These are phyloP conservation scores for Gloeopeniophorella convolvens DNA, from an alignment of 768 basidiomycete genomes.

Conservation along the genomic window DNA sequence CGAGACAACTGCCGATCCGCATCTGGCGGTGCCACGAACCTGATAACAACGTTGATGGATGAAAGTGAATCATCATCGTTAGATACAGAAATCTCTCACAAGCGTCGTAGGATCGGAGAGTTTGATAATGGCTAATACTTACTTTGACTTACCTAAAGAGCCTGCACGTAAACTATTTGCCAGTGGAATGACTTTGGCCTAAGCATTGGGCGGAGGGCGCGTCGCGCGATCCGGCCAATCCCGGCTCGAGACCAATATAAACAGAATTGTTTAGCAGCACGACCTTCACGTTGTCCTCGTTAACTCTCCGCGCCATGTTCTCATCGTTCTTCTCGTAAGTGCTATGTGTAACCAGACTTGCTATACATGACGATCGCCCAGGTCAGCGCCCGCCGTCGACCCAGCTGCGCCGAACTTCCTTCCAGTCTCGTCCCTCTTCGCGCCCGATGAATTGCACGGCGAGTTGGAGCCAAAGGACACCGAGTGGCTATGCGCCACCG, in stretches of 20 bases:
- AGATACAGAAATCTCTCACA: neutral
- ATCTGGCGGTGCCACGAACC: neutral
- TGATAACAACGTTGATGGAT: neutral
- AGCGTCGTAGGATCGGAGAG: constrained; percentile 9
- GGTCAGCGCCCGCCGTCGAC: constrained; percentile 52
- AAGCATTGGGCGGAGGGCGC: no score
- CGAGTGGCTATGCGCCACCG: constrained; percentile 75
- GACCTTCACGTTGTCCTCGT: constrained; percentile 1
- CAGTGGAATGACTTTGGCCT: no score
- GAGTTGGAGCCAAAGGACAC: constrained; percentile 68
- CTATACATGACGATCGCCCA: constrained; percentile 25
- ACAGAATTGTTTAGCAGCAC: neutral
- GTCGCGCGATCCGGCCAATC: constrained; percentile 1
- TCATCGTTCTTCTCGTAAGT: constrained; percentile 75
- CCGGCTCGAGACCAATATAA: constrained; percentile 4
- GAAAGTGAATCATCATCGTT: neutral
- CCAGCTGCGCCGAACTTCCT: constrained; percentile 74
- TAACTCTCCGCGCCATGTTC: constrained; percentile 59
- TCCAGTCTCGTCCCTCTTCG: constrained; percentile 61
- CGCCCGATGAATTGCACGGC: constrained; percentile 60
- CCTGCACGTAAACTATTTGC: no score
- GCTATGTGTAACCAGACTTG: neutral
- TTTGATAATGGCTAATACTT: constrained; percentile 1
- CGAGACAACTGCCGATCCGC: neutral
- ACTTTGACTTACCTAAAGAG: no score